Base-by-base conservation (phyloP, 352 stramenopile species). In the Sclerospora graminicola region DNA sequence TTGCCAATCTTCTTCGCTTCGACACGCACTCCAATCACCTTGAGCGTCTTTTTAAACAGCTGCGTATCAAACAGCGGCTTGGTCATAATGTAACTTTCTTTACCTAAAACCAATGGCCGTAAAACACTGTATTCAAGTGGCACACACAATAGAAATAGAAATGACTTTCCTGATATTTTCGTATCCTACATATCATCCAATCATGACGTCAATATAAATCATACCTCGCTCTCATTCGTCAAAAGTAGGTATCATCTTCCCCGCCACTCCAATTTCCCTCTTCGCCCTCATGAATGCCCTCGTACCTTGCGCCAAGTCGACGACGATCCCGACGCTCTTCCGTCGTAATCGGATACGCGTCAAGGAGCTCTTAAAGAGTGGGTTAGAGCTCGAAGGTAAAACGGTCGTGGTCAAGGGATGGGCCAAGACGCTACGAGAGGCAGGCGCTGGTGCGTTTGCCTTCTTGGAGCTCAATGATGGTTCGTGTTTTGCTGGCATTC, bases 401-500 rank as follows among this genome's bases (percentile, higher is more conserved):
- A 86, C 66, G 18, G 74, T 97, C 23, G 94, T 74, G 9, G 83
- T 98, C 46, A 94, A 92, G 54, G 94, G 93, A 20, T 98, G 94
- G 94, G 76, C 85, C 31, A 88, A 95, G 57, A 98, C 90, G 21
- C 58, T 94, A 24, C 82, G 91, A 8, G 80, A 94, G 41, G 87
- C 82, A 8, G 82, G 80, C 37, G 92, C 93, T 31, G 86, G 83
- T 24, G 71, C 87, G 29, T 82, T 98, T 33, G 69, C 90, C 32
- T 98, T 98, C 60, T 60, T 98, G 24, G 89, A 97, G 64, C 56
- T 98, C 34, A 97, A 95, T 65, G 94, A 98, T 55, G 94, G 94
- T 41, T 97, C 88, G 38, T 87, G 67, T 58, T 82, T 91, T 39
- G 58, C 64, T 27, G 79, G 73, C 5, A 54, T 97, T 40, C 91